These are phyloP conservation scores for Saccharum hybrid DNA, from an alignment of 202 grass and related monocot species.

Conservation along the genomic window DNA sequence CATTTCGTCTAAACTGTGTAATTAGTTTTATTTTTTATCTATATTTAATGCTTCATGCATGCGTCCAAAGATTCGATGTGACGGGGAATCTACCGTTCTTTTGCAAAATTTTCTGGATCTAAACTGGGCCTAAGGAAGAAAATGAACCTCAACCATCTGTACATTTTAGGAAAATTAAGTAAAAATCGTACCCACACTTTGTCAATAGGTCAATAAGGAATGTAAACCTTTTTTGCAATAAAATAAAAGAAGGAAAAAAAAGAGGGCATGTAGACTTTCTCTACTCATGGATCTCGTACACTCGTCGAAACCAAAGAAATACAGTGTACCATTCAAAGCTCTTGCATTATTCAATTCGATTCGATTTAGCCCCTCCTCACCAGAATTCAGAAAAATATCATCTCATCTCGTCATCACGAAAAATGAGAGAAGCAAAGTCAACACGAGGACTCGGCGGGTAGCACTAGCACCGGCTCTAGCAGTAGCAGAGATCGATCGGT, in stretches of 20 bases:
- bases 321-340: neutral
- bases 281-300: neutral
- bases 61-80: too few relatives aligned
- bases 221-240: neutral
- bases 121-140: too few relatives aligned
- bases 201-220: too few relatives aligned
- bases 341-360: neutral
- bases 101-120: too few relatives aligned
- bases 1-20: too few relatives aligned
- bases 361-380: too few relatives aligned
- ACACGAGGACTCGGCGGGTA: slow-evolving; percentile 16
- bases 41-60: too few relatives aligned
- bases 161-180: neutral
- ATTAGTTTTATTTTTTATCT: too few relatives aligned
- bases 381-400: neutral
- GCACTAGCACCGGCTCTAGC: neutral
- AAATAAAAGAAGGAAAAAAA: too few relatives aligned
- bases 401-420: neutral
- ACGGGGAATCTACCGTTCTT: too few relatives aligned
- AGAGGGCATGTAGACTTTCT: too few relatives aligned
- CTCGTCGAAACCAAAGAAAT: too few relatives aligned
- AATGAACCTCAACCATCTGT: neutral
- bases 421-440: slow-evolving; percentile 21
- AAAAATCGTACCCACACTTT: neutral
- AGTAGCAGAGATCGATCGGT: slow-evolving; percentile 12